phyloP scores from a whole-genome alignment of 202 grass and related monocot species.

The Setaria viridis region DNA sequence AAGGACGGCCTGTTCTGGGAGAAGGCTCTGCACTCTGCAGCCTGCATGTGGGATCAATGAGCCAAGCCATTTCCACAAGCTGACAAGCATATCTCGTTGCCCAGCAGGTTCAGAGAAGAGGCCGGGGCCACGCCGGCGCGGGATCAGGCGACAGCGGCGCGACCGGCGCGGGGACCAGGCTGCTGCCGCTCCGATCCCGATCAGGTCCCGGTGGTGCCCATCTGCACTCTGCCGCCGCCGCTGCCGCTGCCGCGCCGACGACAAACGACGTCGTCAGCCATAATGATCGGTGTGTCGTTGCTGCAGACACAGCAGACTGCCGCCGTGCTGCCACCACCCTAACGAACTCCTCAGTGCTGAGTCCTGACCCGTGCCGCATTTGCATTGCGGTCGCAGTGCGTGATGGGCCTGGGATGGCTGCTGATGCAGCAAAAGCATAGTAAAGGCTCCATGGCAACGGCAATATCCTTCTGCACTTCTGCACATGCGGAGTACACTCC shows the following conservation, averaged over 20 bases:
- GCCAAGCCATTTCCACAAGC: constrained; percentile 10
- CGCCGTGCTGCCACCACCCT: constrained; percentile 3
- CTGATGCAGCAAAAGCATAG: constrained; percentile 36
- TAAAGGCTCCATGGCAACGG: background rate
- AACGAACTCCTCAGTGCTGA: constrained; percentile 37
- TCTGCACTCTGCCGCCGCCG: constrained; percentile 26
- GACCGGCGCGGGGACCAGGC: constrained; percentile 39
- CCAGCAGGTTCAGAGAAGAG: constrained; percentile 22
- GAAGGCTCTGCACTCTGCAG: constrained; percentile 15
- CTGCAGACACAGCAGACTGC: constrained; percentile 8
- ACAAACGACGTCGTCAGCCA: constrained; percentile 23
- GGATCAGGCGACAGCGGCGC: constrained; percentile 37
- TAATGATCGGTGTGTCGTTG: constrained; percentile 29
- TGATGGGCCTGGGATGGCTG: constrained; percentile 44
- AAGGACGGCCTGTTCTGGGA: background rate
- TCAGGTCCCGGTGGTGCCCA: constrained; percentile 44
- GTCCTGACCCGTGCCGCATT: constrained; percentile 19
- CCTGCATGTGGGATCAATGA: constrained; percentile 27
- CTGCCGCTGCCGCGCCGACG: background rate
- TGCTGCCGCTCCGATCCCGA: background rate
- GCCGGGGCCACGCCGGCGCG: constrained; percentile 36
- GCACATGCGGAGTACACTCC: constrained; percentile 13
- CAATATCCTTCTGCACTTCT: constrained; percentile 32
- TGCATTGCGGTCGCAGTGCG: constrained; percentile 33
- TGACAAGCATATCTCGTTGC: constrained; percentile 41